phyloP scores from a whole-genome alignment of 2,329 filamentous ascomycete genomes.

The Hypoxylon sp. region DNA sequence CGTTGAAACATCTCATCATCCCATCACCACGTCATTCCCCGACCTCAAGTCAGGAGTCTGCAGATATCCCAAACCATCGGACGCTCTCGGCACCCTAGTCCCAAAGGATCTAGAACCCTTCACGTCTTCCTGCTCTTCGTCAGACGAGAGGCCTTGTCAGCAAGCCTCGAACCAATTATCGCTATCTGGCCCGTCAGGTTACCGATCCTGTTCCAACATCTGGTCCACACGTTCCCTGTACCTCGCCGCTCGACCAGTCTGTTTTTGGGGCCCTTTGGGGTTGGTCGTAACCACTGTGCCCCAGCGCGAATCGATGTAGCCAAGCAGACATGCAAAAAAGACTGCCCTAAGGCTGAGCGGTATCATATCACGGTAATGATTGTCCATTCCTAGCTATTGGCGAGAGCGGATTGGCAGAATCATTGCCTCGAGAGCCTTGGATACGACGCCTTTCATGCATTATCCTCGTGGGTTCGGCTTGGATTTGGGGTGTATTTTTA shows the following conservation, averaged over 20 bases:
- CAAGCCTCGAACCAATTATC: slow-evolving; percentile 23
- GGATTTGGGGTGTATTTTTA: slow-evolving; percentile 14
- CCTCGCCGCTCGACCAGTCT: slow-evolving; percentile 5
- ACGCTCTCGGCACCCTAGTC: slow-evolving; percentile 1
- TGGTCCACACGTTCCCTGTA: slow-evolving; percentile 23
- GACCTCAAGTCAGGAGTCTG: background rate
- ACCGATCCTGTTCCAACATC: slow-evolving; percentile 23
- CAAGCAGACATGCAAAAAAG: slow-evolving; percentile 23
- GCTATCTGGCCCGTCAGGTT: slow-evolving; percentile 9
- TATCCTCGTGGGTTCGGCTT: slow-evolving; percentile 13
- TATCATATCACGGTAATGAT: slow-evolving; percentile 8
- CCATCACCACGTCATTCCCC: slow-evolving; percentile 13
- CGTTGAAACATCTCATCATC: slow-evolving; percentile 10
- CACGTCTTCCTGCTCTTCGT: slow-evolving; percentile 13
- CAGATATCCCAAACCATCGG: slow-evolving; percentile 5
- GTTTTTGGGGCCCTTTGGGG: too few species aligned
- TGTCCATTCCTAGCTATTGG: slow-evolving; percentile 11
- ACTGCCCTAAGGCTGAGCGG: slow-evolving; percentile 17
- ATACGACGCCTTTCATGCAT: slow-evolving; percentile 15
- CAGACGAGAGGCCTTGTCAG: slow-evolving; percentile 26
- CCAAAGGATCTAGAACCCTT: slow-evolving; percentile 35
- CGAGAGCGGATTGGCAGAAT: slow-evolving; percentile 4
- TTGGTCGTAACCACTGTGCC: too few species aligned
- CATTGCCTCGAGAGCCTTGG: background rate
- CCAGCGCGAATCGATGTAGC: too few species aligned